A percentile compares a stretch with the other conserved stretches of the same genome.
Evolutionary conservation across 768 basidiomycete genomes (phyloP).

Genomic region (Psilocybe tampanensis): DNA sequence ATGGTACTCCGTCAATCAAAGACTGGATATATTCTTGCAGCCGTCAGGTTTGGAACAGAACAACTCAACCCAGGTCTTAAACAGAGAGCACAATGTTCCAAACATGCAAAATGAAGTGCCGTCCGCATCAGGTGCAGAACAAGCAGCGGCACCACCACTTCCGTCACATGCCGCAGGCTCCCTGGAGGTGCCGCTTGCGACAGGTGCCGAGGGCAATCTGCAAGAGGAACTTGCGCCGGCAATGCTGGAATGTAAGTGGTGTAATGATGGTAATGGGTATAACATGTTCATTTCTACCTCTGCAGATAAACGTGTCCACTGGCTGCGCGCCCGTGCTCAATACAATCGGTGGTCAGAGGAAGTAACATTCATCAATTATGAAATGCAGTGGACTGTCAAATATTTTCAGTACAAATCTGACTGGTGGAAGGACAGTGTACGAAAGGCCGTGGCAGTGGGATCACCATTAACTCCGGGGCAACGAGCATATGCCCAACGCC

Average conservation of each 20-base stretch:
- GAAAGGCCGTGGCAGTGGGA: no score
- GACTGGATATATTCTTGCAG: not conserved
- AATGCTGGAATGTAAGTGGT: slow-evolving; percentile 1
- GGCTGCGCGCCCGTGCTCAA: not conserved
- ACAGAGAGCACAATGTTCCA: no score
- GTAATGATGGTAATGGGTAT: not conserved
- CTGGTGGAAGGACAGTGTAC: not conserved
- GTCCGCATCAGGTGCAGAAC: no score
- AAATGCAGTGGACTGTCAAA: slow-evolving; percentile 9
- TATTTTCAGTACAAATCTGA: not conserved
- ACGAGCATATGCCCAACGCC: not conserved
- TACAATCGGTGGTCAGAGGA: slow-evolving; percentile 4
- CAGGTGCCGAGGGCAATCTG: no score
- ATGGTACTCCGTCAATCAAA: not conserved
- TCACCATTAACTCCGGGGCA: not conserved
- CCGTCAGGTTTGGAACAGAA: no score
- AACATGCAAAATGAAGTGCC: no score
- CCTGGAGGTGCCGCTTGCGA: no score
- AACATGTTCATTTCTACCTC: not conserved
- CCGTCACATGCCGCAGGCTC: no score
- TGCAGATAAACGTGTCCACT: not conserved
- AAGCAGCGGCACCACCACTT: no score
- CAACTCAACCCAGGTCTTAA: no score
- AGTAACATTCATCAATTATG: not conserved
- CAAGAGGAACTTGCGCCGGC: no score